A percentile compares a stretch with the other conserved stretches of the same genome.
Conservation (phyloP, 371 early-diverging fungal genomes). For the Gilbertella persicaria region DNA sequence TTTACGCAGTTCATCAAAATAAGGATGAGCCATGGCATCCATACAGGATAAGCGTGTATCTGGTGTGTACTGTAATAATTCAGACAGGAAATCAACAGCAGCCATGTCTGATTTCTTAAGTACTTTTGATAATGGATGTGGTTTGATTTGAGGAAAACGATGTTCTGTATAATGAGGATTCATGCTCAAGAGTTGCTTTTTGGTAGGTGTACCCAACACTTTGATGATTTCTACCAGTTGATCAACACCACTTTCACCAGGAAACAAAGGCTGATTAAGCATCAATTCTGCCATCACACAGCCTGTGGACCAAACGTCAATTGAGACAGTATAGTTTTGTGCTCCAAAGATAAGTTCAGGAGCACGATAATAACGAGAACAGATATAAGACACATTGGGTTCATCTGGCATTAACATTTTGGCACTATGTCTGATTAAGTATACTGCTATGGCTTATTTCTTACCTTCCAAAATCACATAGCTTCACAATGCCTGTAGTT, state of each 20-base stretch:
- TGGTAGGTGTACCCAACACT: conserved; percentile 97
- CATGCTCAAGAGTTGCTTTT: conserved; percentile 94
- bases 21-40: conserved; percentile 89
- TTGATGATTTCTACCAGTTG: conserved; percentile 99
- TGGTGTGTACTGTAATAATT: conserved; percentile 93
- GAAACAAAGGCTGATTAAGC: conserved; percentile 95
- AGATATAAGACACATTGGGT: conserved; percentile 97
- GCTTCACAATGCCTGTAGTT: conserved; percentile 85
- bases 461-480: conserved; percentile 98
- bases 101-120: conserved; percentile 40
- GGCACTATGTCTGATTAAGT: too few relatives aligned
- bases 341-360: conserved; percentile 99
- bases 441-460: too few relatives aligned
- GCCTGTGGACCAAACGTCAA: conserved; percentile 98
- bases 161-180: conserved; percentile 97
- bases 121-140: conserved; percentile 57
- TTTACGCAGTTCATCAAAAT: conserved; percentile 91
- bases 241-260: conserved; percentile 99
- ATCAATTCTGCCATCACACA: conserved; percentile 99
- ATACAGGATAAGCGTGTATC: conserved; percentile 82
- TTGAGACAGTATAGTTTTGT: conserved; percentile 89
- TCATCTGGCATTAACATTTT: conserved; percentile 93
- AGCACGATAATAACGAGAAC: conserved; percentile 98
- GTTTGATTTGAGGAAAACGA: conserved; percentile 97
- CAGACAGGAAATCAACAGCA: conserved; percentile 80